Conservation (phyloP, 768 basidiomycete species). For the Hygrocybe punicea region DNA sequence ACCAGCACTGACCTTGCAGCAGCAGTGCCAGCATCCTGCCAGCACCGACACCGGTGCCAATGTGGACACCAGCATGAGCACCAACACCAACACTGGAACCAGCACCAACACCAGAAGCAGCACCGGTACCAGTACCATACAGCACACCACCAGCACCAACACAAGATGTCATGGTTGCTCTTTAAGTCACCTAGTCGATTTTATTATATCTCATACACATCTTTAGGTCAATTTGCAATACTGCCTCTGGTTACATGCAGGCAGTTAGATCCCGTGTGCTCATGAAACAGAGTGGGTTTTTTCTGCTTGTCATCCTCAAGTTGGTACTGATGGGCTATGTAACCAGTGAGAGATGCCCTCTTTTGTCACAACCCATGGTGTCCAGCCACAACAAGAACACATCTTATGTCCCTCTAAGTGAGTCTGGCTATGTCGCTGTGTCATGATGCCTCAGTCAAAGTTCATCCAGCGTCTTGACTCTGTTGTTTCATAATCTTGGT, state of each 20-base stretch:
- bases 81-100: too few species aligned
- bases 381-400: slow-evolving; percentile 21
- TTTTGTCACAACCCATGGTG: slow-evolving; percentile 40
- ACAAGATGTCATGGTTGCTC: slow-evolving; percentile 39
- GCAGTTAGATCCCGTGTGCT: slow-evolving; percentile 7
- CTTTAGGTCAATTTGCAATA: slow-evolving; percentile 11
- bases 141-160: too few species aligned
- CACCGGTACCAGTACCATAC: too few species aligned
- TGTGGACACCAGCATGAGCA: too few species aligned
- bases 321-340: neutral
- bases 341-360: slow-evolving; percentile 51
- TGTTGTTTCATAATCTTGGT: slow-evolving; percentile 54
- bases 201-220: slow-evolving; percentile 1
- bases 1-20: too few species aligned
- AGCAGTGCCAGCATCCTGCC: too few species aligned
- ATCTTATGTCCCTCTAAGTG: slow-evolving; percentile 29
- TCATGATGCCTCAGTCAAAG: slow-evolving; percentile 22
- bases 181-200: slow-evolving; percentile 23
- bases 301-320: neutral
- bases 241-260: slow-evolving; percentile 21
- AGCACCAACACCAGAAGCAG: too few species aligned
- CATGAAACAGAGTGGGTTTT: slow-evolving; percentile 32
- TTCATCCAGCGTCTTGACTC: slow-evolving; percentile 23
- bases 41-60: too few species aligned
- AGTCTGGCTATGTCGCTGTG: slow-evolving; percentile 19